Conservation (phyloP, 1,139 yeast genomes). For the Yamadazyma blattariae region DNA sequence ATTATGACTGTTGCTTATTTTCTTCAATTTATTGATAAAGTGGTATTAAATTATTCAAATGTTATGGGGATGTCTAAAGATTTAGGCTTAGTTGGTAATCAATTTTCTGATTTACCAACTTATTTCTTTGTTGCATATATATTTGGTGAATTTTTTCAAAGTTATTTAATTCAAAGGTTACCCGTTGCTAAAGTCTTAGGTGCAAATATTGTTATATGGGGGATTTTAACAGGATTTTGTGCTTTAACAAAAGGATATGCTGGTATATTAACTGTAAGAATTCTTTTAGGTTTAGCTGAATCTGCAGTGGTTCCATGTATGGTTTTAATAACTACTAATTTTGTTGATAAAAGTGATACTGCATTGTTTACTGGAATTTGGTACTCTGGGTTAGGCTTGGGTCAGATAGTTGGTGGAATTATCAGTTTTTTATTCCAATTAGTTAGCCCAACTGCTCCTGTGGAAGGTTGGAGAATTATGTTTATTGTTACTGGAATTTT, state of each 20-base stretch:
- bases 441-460: slow-evolving; percentile 21
- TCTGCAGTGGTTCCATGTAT: slow-evolving; percentile 44
- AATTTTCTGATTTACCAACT: slow-evolving; percentile 40
- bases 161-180: slow-evolving; percentile 30
- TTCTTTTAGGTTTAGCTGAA: slow-evolving; percentile 36
- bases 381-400: slow-evolving; percentile 39
- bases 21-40: slow-evolving; percentile 44
- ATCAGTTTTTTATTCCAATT: slow-evolving; percentile 39
- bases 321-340: slow-evolving; percentile 38
- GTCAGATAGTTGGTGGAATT: slow-evolving; percentile 38
- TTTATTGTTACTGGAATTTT: slow-evolving; percentile 34
- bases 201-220: slow-evolving; percentile 37
- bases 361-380: slow-evolving; percentile 34
- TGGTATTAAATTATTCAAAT: slow-evolving; percentile 42
- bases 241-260: slow-evolving; percentile 27
- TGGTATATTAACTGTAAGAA: slow-evolving; percentile 34
- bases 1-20: slow-evolving; percentile 29
- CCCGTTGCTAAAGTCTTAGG: slow-evolving; percentile 39
- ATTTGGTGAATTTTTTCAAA: slow-evolving; percentile 43
- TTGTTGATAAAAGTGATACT: slow-evolving; percentile 37
- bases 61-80: slow-evolving; percentile 45
- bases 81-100: slow-evolving; percentile 24
- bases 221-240: slow-evolving; percentile 33
- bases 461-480: slow-evolving; percentile 32
- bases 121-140: slow-evolving; percentile 44